phyloP scores from a whole-genome alignment of 1,284 basidiomycete genomes.

The Anthracocystis walkeri region DNA sequence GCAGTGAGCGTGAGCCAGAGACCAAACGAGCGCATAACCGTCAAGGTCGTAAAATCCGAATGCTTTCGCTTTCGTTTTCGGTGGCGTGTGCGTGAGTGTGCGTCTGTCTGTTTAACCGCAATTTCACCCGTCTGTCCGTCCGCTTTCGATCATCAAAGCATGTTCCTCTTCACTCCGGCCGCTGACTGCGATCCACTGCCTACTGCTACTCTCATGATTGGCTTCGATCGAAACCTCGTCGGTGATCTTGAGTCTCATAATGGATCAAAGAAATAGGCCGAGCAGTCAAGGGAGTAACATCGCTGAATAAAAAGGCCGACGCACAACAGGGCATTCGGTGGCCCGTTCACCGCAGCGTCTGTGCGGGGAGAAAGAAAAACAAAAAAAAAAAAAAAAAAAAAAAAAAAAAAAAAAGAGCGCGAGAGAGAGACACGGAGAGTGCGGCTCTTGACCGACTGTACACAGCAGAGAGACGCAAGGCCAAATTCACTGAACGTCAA shows the following conservation, averaged over 20 bases:
- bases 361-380: background rate
- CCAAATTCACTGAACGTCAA: too few species aligned
- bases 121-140: background rate
- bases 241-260: background rate
- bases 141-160: background rate
- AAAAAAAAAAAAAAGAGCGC: too few species aligned
- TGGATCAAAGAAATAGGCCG: background rate
- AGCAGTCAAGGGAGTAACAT: background rate
- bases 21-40: constrained; percentile 14
- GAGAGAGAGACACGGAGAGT: background rate
- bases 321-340: background rate
- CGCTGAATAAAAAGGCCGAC: constrained; percentile 9
- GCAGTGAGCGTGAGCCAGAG: background rate
- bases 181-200: background rate
- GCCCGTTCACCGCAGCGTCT: constrained; percentile 6
- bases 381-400: too few species aligned
- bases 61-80: background rate
- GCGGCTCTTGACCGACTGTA: constrained; percentile 38
- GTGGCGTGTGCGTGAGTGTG: background rate
- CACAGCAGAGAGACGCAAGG: background rate
- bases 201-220: background rate
- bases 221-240: background rate
- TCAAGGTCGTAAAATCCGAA: constrained; percentile 31
- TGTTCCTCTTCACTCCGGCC: background rate
- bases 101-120: background rate